Percentiles rank a stretch among this genome's conserved stretches.
These are phyloP conservation scores for Podila horticola DNA, from an alignment of 192 early-diverging fungal genomes.

Conservation along the genomic window DNA sequence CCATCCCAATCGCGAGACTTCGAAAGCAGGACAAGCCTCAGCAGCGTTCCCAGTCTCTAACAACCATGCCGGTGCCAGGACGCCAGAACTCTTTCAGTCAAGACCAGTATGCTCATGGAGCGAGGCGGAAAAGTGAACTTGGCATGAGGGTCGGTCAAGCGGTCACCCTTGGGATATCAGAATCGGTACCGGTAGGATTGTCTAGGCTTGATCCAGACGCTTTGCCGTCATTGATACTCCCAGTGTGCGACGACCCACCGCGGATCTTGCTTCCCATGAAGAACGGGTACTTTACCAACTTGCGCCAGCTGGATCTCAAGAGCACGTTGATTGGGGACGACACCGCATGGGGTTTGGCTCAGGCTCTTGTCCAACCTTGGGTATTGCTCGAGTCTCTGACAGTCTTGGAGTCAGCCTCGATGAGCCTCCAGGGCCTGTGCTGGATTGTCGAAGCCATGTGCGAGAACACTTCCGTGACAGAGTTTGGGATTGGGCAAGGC, in stretches of 20 bases:
- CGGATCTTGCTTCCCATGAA: background rate
- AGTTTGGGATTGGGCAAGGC: constrained; percentile 38
- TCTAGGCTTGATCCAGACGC: background rate
- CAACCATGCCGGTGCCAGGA: background rate
- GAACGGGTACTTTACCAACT: constrained; percentile 34
- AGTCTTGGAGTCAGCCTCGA: constrained; percentile 17
- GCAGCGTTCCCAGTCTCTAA: constrained; percentile 3
- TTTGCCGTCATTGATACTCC: background rate
- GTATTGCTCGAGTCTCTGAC: constrained; percentile 23
- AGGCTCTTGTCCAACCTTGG: constrained; percentile 35
- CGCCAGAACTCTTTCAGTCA: background rate
- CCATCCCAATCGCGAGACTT: background rate
- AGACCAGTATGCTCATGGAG: background rate
- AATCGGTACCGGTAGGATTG: too few relatives aligned
- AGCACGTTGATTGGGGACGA: constrained; percentile 34
- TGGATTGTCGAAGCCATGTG: constrained; percentile 40
- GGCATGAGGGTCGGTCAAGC: too few relatives aligned
- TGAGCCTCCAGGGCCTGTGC: constrained; percentile 25
- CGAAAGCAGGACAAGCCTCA: background rate
- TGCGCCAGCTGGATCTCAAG: constrained; percentile 45
- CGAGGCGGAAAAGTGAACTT: background rate
- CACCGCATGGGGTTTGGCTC: constrained; percentile 33
- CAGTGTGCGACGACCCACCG: background rate
- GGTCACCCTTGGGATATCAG: too few relatives aligned
- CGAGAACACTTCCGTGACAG: constrained; percentile 32